Base-by-base conservation (phyloP, 1,139 yeast species). In the Maudiozyma humilis region DNA sequence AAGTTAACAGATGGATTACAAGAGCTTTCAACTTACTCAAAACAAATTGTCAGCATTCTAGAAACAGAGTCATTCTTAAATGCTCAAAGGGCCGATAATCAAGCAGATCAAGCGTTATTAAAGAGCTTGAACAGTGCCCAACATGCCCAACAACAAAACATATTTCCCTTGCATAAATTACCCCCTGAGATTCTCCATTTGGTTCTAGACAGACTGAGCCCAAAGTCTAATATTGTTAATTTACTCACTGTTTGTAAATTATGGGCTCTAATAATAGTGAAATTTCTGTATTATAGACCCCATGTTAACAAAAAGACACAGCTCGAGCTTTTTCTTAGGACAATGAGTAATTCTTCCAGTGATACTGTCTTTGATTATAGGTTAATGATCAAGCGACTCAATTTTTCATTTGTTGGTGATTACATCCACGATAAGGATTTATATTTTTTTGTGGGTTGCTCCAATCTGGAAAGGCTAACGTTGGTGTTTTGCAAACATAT, bases 211-310 rank as follows among this genome's bases (percentile, higher is more conserved):
- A 75, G 79, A 53, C 68, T 87, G 42, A 79, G 76, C 38, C 70
- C 82, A 41, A 75, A 73, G 50, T 58, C 69, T 1, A 95, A 88
- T 60, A 71, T 84, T 53, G 79, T 79, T 48, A 71, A 80, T 13
- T 69, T 87, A 36, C 68, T 87, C 48, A 72, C 88, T 2, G 93
- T 88, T 8, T 88, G 95, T 63, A 78, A 78, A 53, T 76, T 80
- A 51, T 88, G 95, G 83, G 87, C 89, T 27, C 77, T 79, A 51
- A 69, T 86, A 40, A 79, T 87, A 17, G 78, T 88, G 14, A 95
- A 87, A 58, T 72, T 83, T 44, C 69, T 89, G 35, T 89, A 96
- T 94, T 85, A 86, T 60, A 75, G 97, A 49, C 96, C 96, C 1
- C 82, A 80, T 48, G 82, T 76, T 67, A 83, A 73, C 57, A 76